phyloP scores from a whole-genome alignment of 2,329 filamentous ascomycete genomes.

The Phoma sp. region DNA sequence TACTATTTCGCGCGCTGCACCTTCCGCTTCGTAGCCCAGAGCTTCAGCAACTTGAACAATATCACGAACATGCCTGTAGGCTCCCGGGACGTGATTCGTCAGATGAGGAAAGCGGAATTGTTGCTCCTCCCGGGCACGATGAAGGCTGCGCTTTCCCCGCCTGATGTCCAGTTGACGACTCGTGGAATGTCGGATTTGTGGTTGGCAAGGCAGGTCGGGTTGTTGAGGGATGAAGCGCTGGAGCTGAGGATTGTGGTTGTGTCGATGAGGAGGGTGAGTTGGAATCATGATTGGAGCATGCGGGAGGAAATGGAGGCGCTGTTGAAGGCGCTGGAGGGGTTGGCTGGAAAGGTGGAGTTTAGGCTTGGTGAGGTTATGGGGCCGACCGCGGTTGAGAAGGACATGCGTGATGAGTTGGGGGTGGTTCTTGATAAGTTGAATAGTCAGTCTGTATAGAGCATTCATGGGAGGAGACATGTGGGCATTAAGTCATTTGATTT shows the following conservation, averaged over 20 bases:
- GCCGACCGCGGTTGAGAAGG: neutral
- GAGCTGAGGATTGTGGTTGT: conserved; percentile 8
- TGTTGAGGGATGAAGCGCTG: conserved; percentile 20
- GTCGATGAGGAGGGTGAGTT: conserved; percentile 13
- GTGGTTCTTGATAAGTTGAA: neutral
- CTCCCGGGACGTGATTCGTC: neutral
- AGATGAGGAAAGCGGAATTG: conserved; percentile 10
- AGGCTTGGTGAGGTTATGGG: conserved; percentile 17
- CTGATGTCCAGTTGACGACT: neutral
- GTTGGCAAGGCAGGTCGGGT: conserved; percentile 10
- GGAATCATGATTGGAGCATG: conserved; percentile 2
- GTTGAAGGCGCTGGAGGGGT: conserved; percentile 13
- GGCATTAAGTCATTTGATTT: neutral
- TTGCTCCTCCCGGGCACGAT: conserved; percentile 11
- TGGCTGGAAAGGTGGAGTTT: conserved; percentile 14
- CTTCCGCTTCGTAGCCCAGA: conserved; percentile 18
- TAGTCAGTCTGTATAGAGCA: neutral
- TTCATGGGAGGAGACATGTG: neutral
- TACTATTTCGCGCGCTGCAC: conserved; percentile 24
- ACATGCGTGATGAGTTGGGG: conserved; percentile 5
- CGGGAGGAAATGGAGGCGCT: conserved; percentile 15
- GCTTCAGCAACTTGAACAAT: neutral
- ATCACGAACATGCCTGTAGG: neutral
- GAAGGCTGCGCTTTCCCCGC: neutral
- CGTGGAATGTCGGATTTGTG: conserved; percentile 7